These are phyloP conservation scores for Rhodosporidiobolus odoratus DNA, from an alignment of 768 basidiomycete species.

Conservation along the genomic window DNA sequence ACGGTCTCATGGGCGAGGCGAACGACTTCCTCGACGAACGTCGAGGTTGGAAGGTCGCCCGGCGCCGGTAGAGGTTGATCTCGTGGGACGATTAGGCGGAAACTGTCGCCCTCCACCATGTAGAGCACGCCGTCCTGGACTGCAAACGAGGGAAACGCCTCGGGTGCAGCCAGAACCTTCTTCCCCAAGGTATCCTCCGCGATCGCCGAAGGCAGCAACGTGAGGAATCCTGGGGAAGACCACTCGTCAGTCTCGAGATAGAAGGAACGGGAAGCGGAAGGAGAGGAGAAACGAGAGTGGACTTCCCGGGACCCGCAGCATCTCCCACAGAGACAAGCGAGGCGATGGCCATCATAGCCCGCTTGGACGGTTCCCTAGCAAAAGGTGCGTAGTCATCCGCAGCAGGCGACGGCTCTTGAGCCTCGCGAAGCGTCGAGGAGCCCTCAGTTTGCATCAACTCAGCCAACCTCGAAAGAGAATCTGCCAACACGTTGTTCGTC, in stretches of 20 bases:
- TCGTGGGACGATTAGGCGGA: background rate
- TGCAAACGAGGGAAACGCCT: background rate
- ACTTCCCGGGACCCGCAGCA: too few species aligned
- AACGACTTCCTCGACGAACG: background rate
- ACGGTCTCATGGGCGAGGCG: background rate
- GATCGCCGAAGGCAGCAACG: background rate
- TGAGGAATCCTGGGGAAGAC: background rate
- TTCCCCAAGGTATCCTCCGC: background rate
- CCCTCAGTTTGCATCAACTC: background rate
- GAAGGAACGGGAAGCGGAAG: background rate
- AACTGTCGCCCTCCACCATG: background rate
- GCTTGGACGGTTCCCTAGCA: background rate
- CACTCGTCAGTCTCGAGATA: background rate
- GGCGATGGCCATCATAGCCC: background rate
- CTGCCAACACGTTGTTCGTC: background rate
- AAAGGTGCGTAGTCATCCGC: background rate
- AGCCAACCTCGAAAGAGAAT: background rate
- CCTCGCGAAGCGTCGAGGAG: background rate
- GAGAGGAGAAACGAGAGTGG: background rate
- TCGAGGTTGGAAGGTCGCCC: too few species aligned
- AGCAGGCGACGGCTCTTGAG: background rate
- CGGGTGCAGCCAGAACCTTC: background rate
- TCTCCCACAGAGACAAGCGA: background rate
- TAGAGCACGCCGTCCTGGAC: background rate
- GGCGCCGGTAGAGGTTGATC: too few species aligned